Percentiles rank a stretch among this genome's conserved stretches.
These are phyloP conservation scores for Venturiaceae sp. DNA, from an alignment of 2,329 filamentous ascomycete species.

Conservation along the genomic window DNA sequence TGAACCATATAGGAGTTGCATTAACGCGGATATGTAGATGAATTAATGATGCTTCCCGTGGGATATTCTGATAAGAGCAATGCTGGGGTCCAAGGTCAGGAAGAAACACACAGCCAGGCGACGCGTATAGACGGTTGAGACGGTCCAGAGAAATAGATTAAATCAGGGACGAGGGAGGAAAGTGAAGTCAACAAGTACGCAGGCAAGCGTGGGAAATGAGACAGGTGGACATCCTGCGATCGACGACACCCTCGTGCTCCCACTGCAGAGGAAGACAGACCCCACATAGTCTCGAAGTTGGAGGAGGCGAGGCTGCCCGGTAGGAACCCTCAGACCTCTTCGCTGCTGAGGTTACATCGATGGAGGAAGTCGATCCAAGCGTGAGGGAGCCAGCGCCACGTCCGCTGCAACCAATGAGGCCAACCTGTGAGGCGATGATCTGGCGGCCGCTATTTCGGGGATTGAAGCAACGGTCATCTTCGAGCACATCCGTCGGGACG, in stretches of 20 bases:
- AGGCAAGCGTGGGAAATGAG: conserved; percentile 5
- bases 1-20: conserved; percentile 1
- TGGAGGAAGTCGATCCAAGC: conserved; percentile 3
- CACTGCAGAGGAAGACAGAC: neutral
- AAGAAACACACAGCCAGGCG: neutral
- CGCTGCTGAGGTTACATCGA: conserved; percentile 6
- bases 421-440: neutral
- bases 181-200: conserved; percentile 1
- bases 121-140: neutral
- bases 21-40: conserved; percentile 1
- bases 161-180: conserved; percentile 2
- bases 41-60: neutral
- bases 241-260: neutral
- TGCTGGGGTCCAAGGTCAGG: neutral
- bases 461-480: neutral
- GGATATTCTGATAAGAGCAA: conserved; percentile 3
- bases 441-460: conserved; percentile 6
- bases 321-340: neutral
- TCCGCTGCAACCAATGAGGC: neutral
- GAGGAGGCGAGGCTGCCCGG: conserved; percentile 2
- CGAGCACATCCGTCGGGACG: neutral
- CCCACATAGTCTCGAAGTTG: neutral
- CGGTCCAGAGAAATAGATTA: conserved; percentile 4
- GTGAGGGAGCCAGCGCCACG: neutral
- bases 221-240: conserved; percentile 1